Base-by-base conservation (phyloP, 2,329 filamentous ascomycete species). In the Penicillium sp. region DNA sequence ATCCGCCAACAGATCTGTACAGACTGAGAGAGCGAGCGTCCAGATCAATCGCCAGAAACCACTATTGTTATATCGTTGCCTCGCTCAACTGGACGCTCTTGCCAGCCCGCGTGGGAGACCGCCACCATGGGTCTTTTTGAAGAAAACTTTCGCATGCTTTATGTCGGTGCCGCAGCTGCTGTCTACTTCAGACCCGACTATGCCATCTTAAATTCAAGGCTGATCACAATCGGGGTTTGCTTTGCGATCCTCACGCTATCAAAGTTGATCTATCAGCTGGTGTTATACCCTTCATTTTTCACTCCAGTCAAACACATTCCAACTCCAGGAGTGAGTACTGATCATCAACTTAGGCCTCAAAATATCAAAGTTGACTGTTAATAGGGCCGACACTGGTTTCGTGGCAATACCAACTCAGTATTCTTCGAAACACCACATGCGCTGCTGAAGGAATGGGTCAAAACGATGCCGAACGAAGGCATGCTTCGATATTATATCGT, bases 401-500 rank as follows among this genome's bases (percentile, higher is more conserved):
- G 67, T 53, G 80, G 80, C 2, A 79, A 82, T 45, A 73, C 69
- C 29, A 49, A 55, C 4, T 56, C 59, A 1, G 67, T 78, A 15
- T 55, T 68, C n/a, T 56, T 68, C 6, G 68, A 75, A 43, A 66
- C 75, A 1, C 73, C 74, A 0, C 78, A 75, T 7, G 55, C 61
- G 0, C 68, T 71, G 0, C 65, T 73, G 51, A 59, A 61, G 17
- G 59, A 71, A 49, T 81, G 87, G 88, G 69, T 81, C 18, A 75
- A 81, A 43, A 77, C 75, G 2, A 74, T 90, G 32, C 84, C 85
- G 6, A 85, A 91, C 61, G 74, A 89, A 23, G 88, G 88, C 2
- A 62, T 91, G 15, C 83, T 92, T 49, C 82, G 85, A 9, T 91
- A 88, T 65, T 78, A 83, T 12, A 78, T 80, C 23, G 64, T 85